These are phyloP conservation scores for Cinnamomum micranthum DNA, from an alignment of 164 flowering plant genomes.

Conservation along the genomic window DNA sequence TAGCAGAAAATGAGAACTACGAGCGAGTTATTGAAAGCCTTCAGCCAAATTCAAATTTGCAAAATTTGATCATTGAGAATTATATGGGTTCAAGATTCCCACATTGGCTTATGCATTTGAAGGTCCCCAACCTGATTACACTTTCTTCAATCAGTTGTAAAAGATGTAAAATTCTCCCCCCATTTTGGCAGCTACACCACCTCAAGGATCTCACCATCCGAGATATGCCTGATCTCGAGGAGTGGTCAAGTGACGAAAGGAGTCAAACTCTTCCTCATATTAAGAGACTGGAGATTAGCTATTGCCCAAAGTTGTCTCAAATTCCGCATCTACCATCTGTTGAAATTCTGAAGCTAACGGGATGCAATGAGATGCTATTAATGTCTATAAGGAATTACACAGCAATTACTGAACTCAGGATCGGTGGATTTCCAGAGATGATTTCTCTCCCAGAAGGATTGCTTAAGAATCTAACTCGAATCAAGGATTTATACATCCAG, in stretches of 20 bases:
- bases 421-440: not conserved
- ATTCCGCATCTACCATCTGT: constrained; percentile 11
- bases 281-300: not conserved
- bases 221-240: constrained; percentile 10
- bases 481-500: not conserved
- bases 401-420: not conserved
- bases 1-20: not conserved
- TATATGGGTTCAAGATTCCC: constrained; percentile 23
- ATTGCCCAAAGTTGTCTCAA: constrained; percentile 9
- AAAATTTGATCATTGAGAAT: constrained; percentile 9
- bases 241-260: constrained; percentile 7
- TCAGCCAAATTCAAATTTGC: constrained; percentile 19
- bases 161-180: constrained; percentile 12
- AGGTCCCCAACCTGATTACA: constrained; percentile 4
- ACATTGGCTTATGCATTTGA: constrained; percentile 11
- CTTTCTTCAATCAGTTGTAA: constrained; percentile 17
- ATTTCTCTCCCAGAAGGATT: constrained; percentile 5
- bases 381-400: not conserved
- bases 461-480: not conserved
- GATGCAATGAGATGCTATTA: not conserved
- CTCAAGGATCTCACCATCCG: constrained; percentile 10
- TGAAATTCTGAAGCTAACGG: not conserved
- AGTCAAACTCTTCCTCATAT: constrained; percentile 4
- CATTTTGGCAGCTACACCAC: constrained; percentile 18
- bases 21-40: constrained; percentile 12